A percentile compares a stretch with the other conserved stretches of the same genome.
Conservation (phyloP, 495 filamentous ascomycete genomes). For the Penicillium paxilli region DNA sequence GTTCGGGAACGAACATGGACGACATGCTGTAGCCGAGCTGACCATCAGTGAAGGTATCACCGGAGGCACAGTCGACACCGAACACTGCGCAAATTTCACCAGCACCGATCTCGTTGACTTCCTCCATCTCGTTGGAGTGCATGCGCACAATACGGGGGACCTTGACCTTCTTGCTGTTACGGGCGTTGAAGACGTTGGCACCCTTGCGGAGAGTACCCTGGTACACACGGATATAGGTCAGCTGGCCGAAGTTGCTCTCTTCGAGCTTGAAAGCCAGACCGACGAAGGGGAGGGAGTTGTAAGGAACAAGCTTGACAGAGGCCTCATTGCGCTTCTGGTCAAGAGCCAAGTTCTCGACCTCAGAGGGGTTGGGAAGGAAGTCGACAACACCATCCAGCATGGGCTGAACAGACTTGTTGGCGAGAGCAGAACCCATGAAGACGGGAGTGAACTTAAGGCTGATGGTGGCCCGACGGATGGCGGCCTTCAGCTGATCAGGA, state of each 20-base stretch:
- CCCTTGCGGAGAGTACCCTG: conserved; percentile 90
- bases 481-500: conserved; percentile 77
- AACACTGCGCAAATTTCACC: conserved; percentile 99
- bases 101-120: conserved; percentile 85
- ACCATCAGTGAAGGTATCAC: conserved; percentile 98
- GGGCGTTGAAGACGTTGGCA: conserved; percentile 87
- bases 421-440: conserved; percentile 92
- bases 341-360: conserved; percentile 88
- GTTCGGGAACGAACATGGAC: conserved; percentile 98
- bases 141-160: conserved; percentile 97
- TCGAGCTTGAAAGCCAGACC: conserved; percentile 98
- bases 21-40: conserved; percentile 92
- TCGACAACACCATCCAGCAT: conserved; percentile 97
- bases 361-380: conserved; percentile 89
- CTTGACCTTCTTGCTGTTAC: conserved; percentile 93
- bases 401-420: conserved; percentile 93
- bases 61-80: conserved; percentile 96
- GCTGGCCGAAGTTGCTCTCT: conserved; percentile 97
- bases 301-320: conserved; percentile 82
- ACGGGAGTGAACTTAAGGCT: conserved; percentile 90
- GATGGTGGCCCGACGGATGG: conserved; percentile 88
- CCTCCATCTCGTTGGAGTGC: conserved; percentile 99
- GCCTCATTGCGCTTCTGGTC: conserved; percentile 77
- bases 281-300: conserved; percentile 90
- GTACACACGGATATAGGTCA: conserved; percentile 99